These are phyloP conservation scores for Actinomucor elegans DNA, from an alignment of 371 early-diverging fungal species.

Conservation along the genomic window DNA sequence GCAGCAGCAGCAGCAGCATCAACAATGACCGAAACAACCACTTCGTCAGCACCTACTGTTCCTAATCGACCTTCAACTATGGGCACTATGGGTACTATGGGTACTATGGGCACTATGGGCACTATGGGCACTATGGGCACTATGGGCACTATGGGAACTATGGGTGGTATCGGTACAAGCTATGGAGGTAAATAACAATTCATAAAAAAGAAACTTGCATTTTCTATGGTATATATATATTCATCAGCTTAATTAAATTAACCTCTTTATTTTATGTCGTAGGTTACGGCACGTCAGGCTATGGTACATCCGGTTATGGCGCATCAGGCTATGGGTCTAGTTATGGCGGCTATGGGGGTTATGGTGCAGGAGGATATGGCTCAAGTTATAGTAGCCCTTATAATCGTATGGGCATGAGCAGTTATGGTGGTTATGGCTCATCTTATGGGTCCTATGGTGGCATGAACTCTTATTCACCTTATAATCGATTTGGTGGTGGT, in stretches of 20 bases:
- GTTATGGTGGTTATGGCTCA: constrained; percentile 21
- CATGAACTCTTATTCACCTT: constrained; percentile 18
- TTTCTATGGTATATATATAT: not conserved
- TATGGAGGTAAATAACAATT: constrained; percentile 1
- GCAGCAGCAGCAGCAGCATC: constrained; percentile 19
- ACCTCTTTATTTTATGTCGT: too few species aligned
- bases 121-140: constrained; percentile 7
- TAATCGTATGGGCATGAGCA: constrained; percentile 13
- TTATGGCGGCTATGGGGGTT: constrained; percentile 4
- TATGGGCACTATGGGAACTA: not conserved
- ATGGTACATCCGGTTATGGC: constrained; percentile 19
- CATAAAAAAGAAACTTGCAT: not conserved
- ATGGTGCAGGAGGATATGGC: constrained; percentile 17
- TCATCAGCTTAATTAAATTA: too few species aligned
- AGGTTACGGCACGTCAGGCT: too few species aligned
- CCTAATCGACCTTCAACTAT: constrained; percentile 33
- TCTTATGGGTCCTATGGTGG: constrained; percentile 28
- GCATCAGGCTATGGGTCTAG: constrained; percentile 8
- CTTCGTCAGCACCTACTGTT: constrained; percentile 23
- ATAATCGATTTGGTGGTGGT: constrained; percentile 33
- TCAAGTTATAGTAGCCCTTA: constrained; percentile 25
- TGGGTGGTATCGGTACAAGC: not conserved
- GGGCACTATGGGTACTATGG: not conserved
- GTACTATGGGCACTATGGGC: constrained; percentile 4
- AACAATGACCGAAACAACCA: constrained; percentile 1